Base-by-base conservation (phyloP, 805 yeast genomes). In the Tetrapisispora taiwanensis region DNA sequence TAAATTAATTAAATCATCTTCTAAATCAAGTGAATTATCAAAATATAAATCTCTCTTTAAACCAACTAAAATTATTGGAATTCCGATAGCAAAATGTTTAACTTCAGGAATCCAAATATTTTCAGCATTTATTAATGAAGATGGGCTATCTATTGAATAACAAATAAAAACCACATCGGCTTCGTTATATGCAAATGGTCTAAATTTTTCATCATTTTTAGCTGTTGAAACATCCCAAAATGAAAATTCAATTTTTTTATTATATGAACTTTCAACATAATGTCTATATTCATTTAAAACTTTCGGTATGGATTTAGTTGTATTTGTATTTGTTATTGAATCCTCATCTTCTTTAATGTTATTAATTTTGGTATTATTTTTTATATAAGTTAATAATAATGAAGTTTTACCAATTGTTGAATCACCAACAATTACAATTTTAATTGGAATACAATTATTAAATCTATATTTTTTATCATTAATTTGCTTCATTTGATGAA, bases 331-430 rank as follows among this genome's bases (percentile, higher is more conserved):
- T n/a, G n/a, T 28, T 28, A 28, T 28, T 31, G 12, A 30, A 4
- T 83, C 82, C 58, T 87, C 82, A 8, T 72, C 70, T 36, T 73
- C 75, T 1, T 94, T 92, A 58, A 18, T 5, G 6, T 37, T 15
- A 6, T 26, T 20, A 17, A 83, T 84, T 52, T 70, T 67, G 7
- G 4, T n/a, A 19, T 83, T 81, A n/a, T 49, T 48, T 54, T 79
- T 78, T 4, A 85, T 74, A 58, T 81, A 87, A 17, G 84, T 65
- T 27, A 71, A 66, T 46, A 84, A 57, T 52, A 86, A 62, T 54
- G 89, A 82, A 0, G 95, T 87, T 60, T 86, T 86, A n/a, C 95
- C 95, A 59, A 92, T 81, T 15, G 86, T 89, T 54, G 90, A 88
- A 61, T 86, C 95, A 7, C 95, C 95, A 9, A 87, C 92, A 24